phyloP scores from a whole-genome alignment of 2,329 filamentous ascomycete genomes.

The Lanzia echinophila region DNA sequence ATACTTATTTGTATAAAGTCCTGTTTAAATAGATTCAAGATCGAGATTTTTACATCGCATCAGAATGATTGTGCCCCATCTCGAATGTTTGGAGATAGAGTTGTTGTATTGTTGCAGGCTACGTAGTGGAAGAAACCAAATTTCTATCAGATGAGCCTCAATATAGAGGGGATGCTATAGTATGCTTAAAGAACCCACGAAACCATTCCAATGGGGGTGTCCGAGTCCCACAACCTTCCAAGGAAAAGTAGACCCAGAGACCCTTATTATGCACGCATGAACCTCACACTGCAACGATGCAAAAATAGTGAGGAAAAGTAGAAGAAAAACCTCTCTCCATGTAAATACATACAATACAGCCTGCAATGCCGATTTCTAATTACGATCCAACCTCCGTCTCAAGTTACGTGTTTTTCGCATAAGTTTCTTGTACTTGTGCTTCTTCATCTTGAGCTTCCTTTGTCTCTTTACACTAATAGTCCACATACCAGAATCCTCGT shows the following conservation, averaged over 20 bases:
- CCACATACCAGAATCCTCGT: constrained; percentile 54
- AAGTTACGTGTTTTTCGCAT: constrained; percentile 85
- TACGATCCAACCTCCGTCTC: constrained; percentile 58
- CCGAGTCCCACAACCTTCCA: not conserved
- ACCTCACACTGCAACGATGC: not conserved
- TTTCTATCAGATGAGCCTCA: not conserved
- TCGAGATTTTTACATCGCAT: not conserved
- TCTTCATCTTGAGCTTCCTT: constrained; percentile 98
- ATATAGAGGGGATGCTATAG: not conserved
- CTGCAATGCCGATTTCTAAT: constrained; percentile 21
- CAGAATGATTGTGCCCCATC: no score
- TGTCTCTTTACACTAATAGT: constrained; percentile 89
- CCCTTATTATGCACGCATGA: constrained; percentile 1
- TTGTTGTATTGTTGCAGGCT: no score
- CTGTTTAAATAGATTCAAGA: not conserved
- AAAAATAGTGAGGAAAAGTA: not conserved
- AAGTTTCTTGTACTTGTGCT: constrained; percentile 99
- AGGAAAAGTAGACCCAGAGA: not conserved
- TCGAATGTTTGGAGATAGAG: no score
- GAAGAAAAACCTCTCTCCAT: not conserved
- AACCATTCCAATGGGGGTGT: not conserved
- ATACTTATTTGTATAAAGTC: constrained; percentile 6
- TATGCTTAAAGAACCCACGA: not conserved
- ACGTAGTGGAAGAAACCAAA: no score
- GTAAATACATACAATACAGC: not conserved